These are phyloP conservation scores for Backusella australiensis DNA, from an alignment of 192 early-diverging fungal genomes.

Conservation along the genomic window DNA sequence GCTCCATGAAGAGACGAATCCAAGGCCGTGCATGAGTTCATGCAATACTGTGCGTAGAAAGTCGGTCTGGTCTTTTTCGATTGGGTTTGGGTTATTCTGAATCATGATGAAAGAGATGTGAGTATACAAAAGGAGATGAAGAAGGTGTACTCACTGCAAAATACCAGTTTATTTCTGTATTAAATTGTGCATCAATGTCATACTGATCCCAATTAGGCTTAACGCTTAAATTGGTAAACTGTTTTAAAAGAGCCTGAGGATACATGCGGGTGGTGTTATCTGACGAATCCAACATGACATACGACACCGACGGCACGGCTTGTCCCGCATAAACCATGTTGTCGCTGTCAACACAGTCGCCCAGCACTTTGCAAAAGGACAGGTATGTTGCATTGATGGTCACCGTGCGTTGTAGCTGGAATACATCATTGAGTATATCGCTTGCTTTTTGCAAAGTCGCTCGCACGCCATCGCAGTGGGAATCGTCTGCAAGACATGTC, in stretches of 20 bases:
- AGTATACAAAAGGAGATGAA: too few species aligned
- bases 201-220: constrained; percentile 19
- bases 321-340: constrained; percentile 21
- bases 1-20: constrained; percentile 35
- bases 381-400: constrained; percentile 37
- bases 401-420: constrained; percentile 24
- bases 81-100: constrained; percentile 19
- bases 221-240: constrained; percentile 20
- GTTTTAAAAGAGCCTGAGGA: constrained; percentile 44
- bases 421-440: constrained; percentile 21
- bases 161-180: constrained; percentile 33
- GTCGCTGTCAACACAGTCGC: constrained; percentile 7
- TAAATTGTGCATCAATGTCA: constrained; percentile 42
- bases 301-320: constrained; percentile 35
- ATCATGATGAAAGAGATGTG: too few species aligned
- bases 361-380: constrained; percentile 27
- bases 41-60: constrained; percentile 39
- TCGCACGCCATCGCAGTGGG: constrained; percentile 23
- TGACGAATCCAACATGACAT: constrained; percentile 23
- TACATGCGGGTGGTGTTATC: constrained; percentile 38
- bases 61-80: constrained; percentile 30
- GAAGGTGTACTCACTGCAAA: constrained; percentile 21
- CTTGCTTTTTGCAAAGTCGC: constrained; percentile 21
- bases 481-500: constrained; percentile 5
- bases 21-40: constrained; percentile 47